Base-by-base conservation (phyloP, 2,329 filamentous ascomycete species). In the Microdochium bolleyi region DNA sequence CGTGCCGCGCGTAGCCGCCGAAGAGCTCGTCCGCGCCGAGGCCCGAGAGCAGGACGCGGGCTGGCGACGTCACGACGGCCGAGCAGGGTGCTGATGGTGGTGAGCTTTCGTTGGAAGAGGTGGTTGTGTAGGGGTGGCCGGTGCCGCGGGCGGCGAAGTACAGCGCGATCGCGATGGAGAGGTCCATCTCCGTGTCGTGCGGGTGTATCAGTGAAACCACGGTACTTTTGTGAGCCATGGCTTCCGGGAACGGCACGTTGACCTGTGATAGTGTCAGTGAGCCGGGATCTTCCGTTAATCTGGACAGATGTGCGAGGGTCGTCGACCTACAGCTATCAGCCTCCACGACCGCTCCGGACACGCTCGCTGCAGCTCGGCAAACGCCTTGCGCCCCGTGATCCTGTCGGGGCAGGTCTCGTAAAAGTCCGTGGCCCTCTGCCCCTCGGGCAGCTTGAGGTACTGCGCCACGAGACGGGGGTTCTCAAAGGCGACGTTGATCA, bases 101-200 rank as follows among this genome's bases (percentile, higher is more conserved):
- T 46, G 58, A 55, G 58, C 57, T 61, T 2, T 66, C 60, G n/a
- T 61, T 54, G n/a, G n/a, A n/a, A n/a, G n/a, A n/a, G 24, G 62
- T 54, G 32, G 59, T 54, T 13, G 58, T 63, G 52, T 71, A 71
- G 38, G 76, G 72, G 19, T 67, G 58, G 0, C 86, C 89, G 50
- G 72, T 67, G 1, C 91, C 92, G 38, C 90, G 81, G 0, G 92
- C 85, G 5, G 94, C 91, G 72, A 99, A 99, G 68, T 96, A 97
- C n/a, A 99, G 76, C 0, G 94, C 94, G 60, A 82, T 87, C 0
- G 89, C 88, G 61, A 99, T 99, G 3, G 94, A 99, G 1, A 99
- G 76, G 62, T 99, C 94, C 94, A 99, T 99, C 69, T 99, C 94
- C 0, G 94, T 99, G 59, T 96, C 92, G 69, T 99, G 94, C 0